Conservation (phyloP, 805 yeast species). For the Debaryomyces tyrocola region DNA sequence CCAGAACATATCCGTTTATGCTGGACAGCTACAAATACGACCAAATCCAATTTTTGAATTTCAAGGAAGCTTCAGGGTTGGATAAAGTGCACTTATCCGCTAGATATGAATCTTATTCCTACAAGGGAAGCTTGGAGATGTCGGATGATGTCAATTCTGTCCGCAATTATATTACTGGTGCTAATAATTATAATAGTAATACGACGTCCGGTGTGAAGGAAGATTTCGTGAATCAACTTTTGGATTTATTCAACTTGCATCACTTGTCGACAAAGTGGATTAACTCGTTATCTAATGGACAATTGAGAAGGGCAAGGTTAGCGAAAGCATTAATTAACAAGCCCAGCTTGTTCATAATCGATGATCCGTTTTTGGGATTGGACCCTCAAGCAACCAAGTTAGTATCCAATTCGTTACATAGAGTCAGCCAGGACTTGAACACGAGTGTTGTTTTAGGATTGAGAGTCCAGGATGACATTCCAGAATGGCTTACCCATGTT, state of each 20-base stretch:
- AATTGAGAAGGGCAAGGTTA: constrained; percentile 83
- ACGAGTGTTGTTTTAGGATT: constrained; percentile 73
- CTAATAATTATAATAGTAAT: constrained; percentile 49
- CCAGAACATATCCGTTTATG: constrained; percentile 57
- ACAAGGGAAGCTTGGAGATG: constrained; percentile 61
- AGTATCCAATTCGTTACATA: constrained; percentile 55
- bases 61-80: constrained; percentile 35
- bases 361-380: constrained; percentile 90
- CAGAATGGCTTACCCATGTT: constrained; percentile 76
- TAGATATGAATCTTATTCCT: constrained; percentile 72
- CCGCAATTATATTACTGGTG: constrained; percentile 53
- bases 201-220: constrained; percentile 14
- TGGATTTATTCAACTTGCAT: constrained; percentile 52
- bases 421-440: constrained; percentile 31
- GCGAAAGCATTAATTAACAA: constrained; percentile 68
- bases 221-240: constrained; percentile 39
- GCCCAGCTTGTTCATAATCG: constrained; percentile 71
- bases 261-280: constrained; percentile 72
- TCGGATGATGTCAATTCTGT: constrained; percentile 67
- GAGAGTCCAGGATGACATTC: constrained; percentile 71
- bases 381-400: constrained; percentile 70
- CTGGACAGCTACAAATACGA: constrained; percentile 26
- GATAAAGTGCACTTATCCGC: constrained; percentile 77
- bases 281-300: constrained; percentile 90
- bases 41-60: constrained; percentile 31